Evolutionary conservation across 2,329 filamentous ascomycete species (phyloP).

Genomic region (Phyllosticta citriasiana): DNA sequence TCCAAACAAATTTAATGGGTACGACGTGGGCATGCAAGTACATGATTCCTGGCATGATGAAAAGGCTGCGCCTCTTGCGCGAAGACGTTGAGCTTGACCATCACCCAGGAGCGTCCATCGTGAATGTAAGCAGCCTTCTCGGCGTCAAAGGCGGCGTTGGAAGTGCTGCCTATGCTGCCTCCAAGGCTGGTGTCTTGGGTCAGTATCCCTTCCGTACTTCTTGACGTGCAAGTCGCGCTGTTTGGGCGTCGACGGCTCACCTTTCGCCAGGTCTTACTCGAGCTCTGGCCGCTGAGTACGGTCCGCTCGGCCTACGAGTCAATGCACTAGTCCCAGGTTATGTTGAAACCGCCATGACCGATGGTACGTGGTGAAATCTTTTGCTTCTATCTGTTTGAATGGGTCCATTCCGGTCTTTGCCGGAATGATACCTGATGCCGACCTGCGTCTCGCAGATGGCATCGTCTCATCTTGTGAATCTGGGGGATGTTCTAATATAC

Average conservation of each 20-base stretch:
- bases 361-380: slow-evolving; percentile 41
- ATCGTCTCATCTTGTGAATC: neutral
- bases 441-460: neutral
- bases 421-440: neutral
- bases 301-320: slow-evolving; percentile 54
- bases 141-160: slow-evolving; percentile 60
- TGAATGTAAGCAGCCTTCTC: slow-evolving; percentile 73
- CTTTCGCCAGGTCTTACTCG: slow-evolving; percentile 51
- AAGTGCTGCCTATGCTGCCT: slow-evolving; percentile 63
- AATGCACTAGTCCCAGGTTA: slow-evolving; percentile 80
- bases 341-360: slow-evolving; percentile 71
- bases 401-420: neutral
- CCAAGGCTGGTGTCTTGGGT: slow-evolving; percentile 72
- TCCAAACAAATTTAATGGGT: slow-evolving; percentile 61
- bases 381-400: neutral
- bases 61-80: slow-evolving; percentile 14
- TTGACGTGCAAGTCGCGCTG: neutral
- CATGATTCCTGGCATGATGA: slow-evolving; percentile 17
- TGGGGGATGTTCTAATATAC: slow-evolving; percentile 10
- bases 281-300: slow-evolving; percentile 54
- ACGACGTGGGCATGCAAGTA: slow-evolving; percentile 53
- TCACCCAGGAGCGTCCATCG: slow-evolving; percentile 43
- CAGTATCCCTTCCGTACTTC: slow-evolving; percentile 14
- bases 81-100: slow-evolving; percentile 33
- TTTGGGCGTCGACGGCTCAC: slow-evolving; percentile 2